Evolutionary conservation across 257 asterid genomes (phyloP).

Genomic region (Solanum medicagineum): DNA sequence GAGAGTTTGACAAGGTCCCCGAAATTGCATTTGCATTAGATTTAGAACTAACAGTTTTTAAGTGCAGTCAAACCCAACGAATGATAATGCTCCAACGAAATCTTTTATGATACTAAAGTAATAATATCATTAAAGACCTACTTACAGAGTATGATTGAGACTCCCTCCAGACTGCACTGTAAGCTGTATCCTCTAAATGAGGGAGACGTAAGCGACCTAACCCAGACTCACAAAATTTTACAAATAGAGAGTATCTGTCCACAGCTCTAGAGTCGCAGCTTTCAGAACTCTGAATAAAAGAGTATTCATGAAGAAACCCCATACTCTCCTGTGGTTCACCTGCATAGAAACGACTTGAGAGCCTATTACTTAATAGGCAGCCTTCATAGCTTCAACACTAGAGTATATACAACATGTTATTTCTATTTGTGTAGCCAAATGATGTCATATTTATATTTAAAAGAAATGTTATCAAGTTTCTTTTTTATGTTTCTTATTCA

Average conservation of each 20-base stretch:
- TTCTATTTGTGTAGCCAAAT: neutral
- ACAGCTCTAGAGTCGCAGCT: constrained; percentile 9
- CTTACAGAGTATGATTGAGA: constrained; percentile 56
- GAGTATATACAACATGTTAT: neutral
- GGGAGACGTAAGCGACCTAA: constrained; percentile 51
- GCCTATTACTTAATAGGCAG: neutral
- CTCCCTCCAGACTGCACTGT: constrained; percentile 50
- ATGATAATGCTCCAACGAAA: neutral
- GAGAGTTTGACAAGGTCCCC: neutral
- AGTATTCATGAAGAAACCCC: constrained; percentile 5
- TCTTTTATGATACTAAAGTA: neutral
- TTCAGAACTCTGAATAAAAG: constrained; percentile 7
- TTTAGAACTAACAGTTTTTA: neutral
- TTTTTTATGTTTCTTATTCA: neutral
- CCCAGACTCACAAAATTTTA: constrained; percentile 59
- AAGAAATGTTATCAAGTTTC: neutral
- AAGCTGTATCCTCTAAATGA: constrained; percentile 33
- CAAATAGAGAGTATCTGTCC: constrained; percentile 42
- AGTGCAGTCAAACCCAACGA: neutral
- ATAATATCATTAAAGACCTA: constrained; percentile 1
- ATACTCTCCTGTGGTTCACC: constrained; percentile 20
- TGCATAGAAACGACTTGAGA: constrained; percentile 10
- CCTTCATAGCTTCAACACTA: neutral
- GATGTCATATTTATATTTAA: neutral
- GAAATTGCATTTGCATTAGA: neutral